Percentiles rank a stretch among this genome's conserved stretches.
phyloP scores from a whole-genome alignment of 2,329 filamentous ascomycete species.

The Coniosporium tulheliwenetii region DNA sequence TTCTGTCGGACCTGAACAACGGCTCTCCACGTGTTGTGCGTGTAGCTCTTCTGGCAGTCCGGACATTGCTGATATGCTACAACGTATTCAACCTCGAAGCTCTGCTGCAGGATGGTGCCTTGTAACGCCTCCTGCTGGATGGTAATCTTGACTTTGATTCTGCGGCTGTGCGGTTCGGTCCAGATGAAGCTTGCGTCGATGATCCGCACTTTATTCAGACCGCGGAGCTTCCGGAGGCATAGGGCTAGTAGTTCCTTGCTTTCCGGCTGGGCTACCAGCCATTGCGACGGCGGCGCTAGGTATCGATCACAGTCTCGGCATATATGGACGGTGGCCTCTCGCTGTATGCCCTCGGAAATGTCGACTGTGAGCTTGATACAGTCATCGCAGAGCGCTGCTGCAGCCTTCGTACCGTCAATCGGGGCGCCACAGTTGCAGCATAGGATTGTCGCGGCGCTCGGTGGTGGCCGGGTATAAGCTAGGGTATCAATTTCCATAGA shows the following conservation, averaged over 20 bases:
- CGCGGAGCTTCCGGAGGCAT: conserved; percentile 76
- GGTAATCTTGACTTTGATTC: conserved; percentile 90
- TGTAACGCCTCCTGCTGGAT: conserved; percentile 60
- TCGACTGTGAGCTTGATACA: conserved; percentile 91
- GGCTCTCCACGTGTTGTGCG: conserved; percentile 88
- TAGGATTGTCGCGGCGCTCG: conserved; percentile 45
- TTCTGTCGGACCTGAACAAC: conserved; percentile 93
- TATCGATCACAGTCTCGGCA: conserved; percentile 92
- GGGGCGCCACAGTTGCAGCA: conserved; percentile 96
- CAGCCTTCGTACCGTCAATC: conserved; percentile 77
- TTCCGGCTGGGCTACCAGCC: conserved; percentile 73
- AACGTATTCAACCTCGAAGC: conserved; percentile 86
- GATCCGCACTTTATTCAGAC: conserved; percentile 78
- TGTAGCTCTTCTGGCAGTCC: conserved; percentile 91
- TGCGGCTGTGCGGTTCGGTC: conserved; percentile 91
- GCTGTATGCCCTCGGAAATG: conserved; percentile 78
- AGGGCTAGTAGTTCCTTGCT: conserved; percentile 85
- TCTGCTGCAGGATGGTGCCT: conserved; percentile 68
- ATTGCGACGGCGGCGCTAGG: conserved; percentile 72
- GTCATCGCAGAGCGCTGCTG: conserved; percentile 85
- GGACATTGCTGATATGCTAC: conserved; percentile 87
- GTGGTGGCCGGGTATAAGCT: conserved; percentile 16
- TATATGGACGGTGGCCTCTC: conserved; percentile 78
- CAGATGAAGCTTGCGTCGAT: conserved; percentile 95
- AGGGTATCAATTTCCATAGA: conserved; percentile 25